phyloP scores from a whole-genome alignment of 345 rosid genomes.

The Reutealis trisperma region DNA sequence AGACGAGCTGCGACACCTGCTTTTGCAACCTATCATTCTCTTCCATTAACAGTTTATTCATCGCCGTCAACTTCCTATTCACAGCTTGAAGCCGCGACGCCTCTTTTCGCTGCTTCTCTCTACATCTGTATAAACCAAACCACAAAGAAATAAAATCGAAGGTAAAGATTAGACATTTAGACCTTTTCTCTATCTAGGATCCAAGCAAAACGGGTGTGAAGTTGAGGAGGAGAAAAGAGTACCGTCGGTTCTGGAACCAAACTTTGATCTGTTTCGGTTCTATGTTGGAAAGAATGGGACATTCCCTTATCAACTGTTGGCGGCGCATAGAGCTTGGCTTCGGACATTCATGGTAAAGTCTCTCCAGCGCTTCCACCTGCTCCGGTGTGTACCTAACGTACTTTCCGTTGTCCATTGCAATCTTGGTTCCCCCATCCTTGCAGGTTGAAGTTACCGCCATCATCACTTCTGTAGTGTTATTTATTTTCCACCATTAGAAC shows the following conservation, averaged over 20 bases:
- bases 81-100: constrained; percentile 96
- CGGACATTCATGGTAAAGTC: constrained; percentile 98
- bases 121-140: constrained; percentile 52
- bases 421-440: constrained; percentile 54
- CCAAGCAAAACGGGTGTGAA: background rate
- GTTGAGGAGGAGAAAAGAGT: background rate
- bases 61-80: constrained; percentile 89
- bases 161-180: background rate
- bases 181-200: too few species aligned
- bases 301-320: constrained; percentile 95
- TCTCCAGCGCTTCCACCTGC: constrained; percentile 99
- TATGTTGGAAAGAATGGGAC: constrained; percentile 97
- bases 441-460: constrained; percentile 72
- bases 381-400: constrained; percentile 99
- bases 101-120: constrained; percentile 99
- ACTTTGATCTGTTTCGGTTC: constrained; percentile 99
- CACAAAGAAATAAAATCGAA: background rate
- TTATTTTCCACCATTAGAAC: background rate
- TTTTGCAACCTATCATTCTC: constrained; percentile 99
- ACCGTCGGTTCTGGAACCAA: constrained; percentile 99
- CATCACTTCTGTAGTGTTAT: constrained; percentile 15
- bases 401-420: constrained; percentile 86
- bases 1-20: constrained; percentile 96
- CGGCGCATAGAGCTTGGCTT: constrained; percentile 98
- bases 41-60: constrained; percentile 98